Conservation (phyloP, 1,284 basidiomycete species). For the Cerrena zonata region DNA sequence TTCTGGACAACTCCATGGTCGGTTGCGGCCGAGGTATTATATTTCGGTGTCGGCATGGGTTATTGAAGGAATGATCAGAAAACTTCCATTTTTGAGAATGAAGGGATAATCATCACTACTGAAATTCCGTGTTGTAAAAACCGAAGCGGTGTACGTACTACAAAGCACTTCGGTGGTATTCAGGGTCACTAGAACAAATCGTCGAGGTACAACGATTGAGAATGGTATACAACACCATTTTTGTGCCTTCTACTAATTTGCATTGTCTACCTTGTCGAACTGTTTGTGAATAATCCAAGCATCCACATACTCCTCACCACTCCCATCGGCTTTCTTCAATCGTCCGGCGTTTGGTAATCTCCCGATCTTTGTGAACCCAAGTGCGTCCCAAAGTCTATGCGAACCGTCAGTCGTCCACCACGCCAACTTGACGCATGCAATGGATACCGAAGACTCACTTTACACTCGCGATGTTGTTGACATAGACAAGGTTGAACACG, state of each 20-base stretch:
- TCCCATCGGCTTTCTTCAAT: constrained; percentile 58
- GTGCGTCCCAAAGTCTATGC: constrained; percentile 75
- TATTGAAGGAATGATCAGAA: too few species aligned
- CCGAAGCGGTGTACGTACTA: too few species aligned
- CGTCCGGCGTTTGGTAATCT: constrained; percentile 81
- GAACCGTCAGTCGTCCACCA: not conserved
- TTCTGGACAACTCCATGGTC: too few species aligned
- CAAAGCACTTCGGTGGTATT: too few species aligned
- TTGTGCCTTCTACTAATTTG: not conserved
- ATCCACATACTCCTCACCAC: constrained; percentile 82
- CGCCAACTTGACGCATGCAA: not conserved
- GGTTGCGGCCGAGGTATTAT: too few species aligned
- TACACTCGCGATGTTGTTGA: constrained; percentile 70
- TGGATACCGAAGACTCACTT: constrained; percentile 35
- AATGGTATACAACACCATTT: too few species aligned
- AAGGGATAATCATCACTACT: too few species aligned
- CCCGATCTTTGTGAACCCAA: constrained; percentile 80
- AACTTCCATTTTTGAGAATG: too few species aligned
- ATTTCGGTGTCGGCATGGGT: too few species aligned
- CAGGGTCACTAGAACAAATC: too few species aligned
- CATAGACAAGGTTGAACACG: constrained; percentile 92
- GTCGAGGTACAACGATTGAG: too few species aligned
- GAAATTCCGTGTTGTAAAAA: too few species aligned
- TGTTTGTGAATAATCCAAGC: constrained; percentile 83
- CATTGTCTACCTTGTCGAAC: constrained; percentile 36